A percentile compares a stretch with the other conserved stretches of the same genome.
These are phyloP conservation scores for Sarocladiaceae sp. DNA, from an alignment of 2,329 filamentous ascomycete genomes.

Conservation along the genomic window DNA sequence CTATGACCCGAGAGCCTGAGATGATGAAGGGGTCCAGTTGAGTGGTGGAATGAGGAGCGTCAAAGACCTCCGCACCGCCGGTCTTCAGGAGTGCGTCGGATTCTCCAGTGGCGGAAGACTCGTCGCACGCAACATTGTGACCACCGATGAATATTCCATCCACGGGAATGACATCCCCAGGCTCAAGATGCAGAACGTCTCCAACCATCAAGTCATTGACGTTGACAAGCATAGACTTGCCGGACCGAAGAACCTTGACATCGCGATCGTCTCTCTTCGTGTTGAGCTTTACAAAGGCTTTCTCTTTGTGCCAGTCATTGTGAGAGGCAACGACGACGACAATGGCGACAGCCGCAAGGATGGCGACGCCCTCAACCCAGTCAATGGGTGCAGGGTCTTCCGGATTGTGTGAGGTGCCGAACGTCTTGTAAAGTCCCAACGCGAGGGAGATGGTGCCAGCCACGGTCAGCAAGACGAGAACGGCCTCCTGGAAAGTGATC, in stretches of 20 bases:
- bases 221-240: conserved; percentile 56
- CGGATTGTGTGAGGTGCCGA: conserved; percentile 39
- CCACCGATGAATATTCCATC: conserved; percentile 62
- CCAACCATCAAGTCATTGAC: conserved; percentile 63
- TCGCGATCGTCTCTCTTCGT: conserved; percentile 56
- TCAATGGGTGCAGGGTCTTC: conserved; percentile 42
- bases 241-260: conserved; percentile 61
- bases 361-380: conserved; percentile 64
- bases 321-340: conserved; percentile 56
- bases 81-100: conserved; percentile 67
- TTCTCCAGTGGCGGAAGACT: conserved; percentile 68
- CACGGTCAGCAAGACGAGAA: conserved; percentile 59
- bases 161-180: conserved; percentile 64
- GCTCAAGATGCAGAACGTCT: conserved; percentile 62
- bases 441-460: conserved; percentile 61
- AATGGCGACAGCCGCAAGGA: conserved; percentile 58
- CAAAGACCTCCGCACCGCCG: conserved; percentile 50
- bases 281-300: conserved; percentile 58
- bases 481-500: conserved; percentile 63
- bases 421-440: conserved; percentile 61
- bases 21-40: conserved; percentile 62
- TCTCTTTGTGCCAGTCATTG: conserved; percentile 64
- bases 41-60: conserved; percentile 39
- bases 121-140: conserved; percentile 54
- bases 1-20: conserved; percentile 47